Conservation (phyloP, 139 green algal species). For the Diplosphaera chodatii region DNA sequence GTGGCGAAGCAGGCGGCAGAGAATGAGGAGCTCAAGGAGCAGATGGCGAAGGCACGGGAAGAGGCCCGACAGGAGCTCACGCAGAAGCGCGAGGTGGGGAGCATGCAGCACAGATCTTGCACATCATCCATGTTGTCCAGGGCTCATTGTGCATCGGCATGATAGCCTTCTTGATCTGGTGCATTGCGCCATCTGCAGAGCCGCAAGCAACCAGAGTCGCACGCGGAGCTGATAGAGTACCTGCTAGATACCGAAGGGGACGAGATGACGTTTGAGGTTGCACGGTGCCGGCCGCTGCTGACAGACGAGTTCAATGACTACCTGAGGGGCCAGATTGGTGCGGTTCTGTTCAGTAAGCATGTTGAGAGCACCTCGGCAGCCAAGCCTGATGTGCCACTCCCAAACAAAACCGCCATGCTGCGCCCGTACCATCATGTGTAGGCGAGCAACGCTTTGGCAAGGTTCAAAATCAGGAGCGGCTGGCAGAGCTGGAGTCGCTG, state of each 20-base stretch:
- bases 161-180: too few species aligned
- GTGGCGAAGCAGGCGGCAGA: constrained; percentile 31
- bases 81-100: constrained; percentile 23
- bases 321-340: constrained; percentile 39
- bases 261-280: constrained; percentile 87
- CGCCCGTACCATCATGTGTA: neutral
- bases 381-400: too few species aligned
- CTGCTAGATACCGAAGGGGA: constrained; percentile 76
- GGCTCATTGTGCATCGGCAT: too few species aligned
- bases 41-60: constrained; percentile 18
- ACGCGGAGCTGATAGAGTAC: constrained; percentile 67
- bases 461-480: constrained; percentile 44
- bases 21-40: constrained; percentile 43
- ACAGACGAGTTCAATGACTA: constrained; percentile 43
- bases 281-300: constrained; percentile 50
- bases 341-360: too few species aligned
- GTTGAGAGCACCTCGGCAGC: too few species aligned
- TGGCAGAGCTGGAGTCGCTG: constrained; percentile 82
- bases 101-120: neutral
- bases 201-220: constrained; percentile 28
- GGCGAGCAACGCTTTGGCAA: constrained; percentile 42
- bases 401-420: too few species aligned
- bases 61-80: constrained; percentile 24
- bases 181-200: constrained; percentile 19
- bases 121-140: too few species aligned